These are phyloP conservation scores for Alectoria sarmentosa DNA, from an alignment of 495 filamentous ascomycete species.

Conservation along the genomic window DNA sequence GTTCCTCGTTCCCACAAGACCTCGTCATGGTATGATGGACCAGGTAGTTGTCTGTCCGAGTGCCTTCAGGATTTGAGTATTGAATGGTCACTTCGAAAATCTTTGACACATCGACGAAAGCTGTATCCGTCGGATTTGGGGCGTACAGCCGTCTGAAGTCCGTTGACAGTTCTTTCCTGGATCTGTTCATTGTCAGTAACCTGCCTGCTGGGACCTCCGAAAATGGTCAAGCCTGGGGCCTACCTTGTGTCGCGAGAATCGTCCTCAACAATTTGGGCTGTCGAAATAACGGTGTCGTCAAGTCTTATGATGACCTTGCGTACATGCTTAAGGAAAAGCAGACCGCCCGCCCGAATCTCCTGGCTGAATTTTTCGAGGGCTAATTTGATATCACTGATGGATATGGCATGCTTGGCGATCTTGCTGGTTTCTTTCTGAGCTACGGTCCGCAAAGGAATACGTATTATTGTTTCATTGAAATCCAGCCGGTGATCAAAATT, in stretches of 20 bases:
- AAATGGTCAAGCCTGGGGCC: neutral
- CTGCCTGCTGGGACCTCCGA: neutral
- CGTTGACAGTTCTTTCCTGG: conserved; percentile 2
- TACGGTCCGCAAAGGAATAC: conserved; percentile 36
- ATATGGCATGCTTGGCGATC: conserved; percentile 26
- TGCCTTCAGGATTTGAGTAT: neutral
- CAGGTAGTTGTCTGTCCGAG: conserved; percentile 20
- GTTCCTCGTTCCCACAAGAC: conserved; percentile 17
- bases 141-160: conserved; percentile 20
- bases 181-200: neutral
- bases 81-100: conserved; percentile 20
- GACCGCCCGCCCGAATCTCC: conserved; percentile 32
- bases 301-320: conserved; percentile 29
- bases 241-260: neutral
- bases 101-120: conserved; percentile 14
- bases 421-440: conserved; percentile 31
- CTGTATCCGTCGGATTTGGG: neutral
- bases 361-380: conserved; percentile 31
- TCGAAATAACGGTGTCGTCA: conserved; percentile 23
- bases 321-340: conserved; percentile 37
- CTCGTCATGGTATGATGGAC: conserved; percentile 30
- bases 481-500: conserved; percentile 15
- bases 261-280: conserved; percentile 20
- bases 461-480: conserved; percentile 36
- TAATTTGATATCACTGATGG: conserved; percentile 28